Percentiles rank a stretch among this genome's conserved stretches.
Conservation (phyloP, 176 grass and related monocot genomes). For the sorghum (Sorghum bicolor) region DNA sequence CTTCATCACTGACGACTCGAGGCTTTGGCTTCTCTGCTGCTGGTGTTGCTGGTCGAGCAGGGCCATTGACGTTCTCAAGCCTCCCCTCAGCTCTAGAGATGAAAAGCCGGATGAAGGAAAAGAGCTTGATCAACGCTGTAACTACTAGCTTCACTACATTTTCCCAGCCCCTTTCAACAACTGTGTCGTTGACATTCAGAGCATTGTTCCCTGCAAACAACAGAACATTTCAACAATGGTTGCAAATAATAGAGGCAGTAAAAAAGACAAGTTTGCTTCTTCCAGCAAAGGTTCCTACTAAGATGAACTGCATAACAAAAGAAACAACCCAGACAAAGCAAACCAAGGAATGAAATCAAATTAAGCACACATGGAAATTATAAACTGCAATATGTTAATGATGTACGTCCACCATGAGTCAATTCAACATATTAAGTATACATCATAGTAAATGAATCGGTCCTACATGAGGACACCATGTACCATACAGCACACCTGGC, state of each 20-base stretch:
- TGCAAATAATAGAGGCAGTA: neutral
- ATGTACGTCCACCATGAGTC: neutral
- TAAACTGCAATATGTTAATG: neutral
- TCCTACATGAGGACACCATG: neutral
- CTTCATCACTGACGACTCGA: conserved; percentile 21
- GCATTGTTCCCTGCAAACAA: conserved; percentile 39
- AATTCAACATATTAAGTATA: neutral
- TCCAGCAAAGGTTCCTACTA: neutral
- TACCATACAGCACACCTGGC: neutral
- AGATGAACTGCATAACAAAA: neutral
- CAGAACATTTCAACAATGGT: neutral
- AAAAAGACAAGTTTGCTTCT: neutral
- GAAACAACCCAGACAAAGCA: neutral
- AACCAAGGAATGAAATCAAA: neutral
- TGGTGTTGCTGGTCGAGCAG: neutral
- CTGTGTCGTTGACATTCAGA: conserved; percentile 17
- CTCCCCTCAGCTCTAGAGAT: conserved; percentile 44
- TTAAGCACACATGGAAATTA: neutral
- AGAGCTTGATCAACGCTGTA: conserved; percentile 65
- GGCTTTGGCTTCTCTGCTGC: conserved; percentile 15
- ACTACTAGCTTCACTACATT: conserved; percentile 42
- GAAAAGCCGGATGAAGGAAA: conserved; percentile 47
- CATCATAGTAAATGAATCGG: neutral
- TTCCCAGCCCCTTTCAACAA: conserved; percentile 31
- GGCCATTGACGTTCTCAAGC: conserved; percentile 29